Percentiles rank a stretch among this genome's conserved stretches.
phyloP scores from a whole-genome alignment of 2,329 filamentous ascomycete genomes.

The Plectosphaerella cucumerina region DNA sequence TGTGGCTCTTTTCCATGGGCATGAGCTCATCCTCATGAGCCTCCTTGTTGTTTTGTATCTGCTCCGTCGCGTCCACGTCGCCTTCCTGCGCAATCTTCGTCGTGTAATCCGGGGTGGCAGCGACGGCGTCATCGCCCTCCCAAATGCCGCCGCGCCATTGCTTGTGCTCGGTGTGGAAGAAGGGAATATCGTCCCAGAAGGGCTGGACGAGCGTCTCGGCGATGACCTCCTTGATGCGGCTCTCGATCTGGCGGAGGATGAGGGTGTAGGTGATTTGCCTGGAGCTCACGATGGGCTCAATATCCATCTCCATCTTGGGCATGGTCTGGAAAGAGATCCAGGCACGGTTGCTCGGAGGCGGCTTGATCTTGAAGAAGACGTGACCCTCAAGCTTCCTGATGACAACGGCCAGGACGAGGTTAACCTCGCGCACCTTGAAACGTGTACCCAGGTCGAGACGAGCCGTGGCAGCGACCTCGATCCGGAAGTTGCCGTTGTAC shows the following conservation, averaged over 20 bases:
- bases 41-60: constrained; percentile 27
- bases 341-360: constrained; percentile 90
- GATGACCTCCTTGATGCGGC: constrained; percentile 87
- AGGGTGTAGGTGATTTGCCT: constrained; percentile 93
- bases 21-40: constrained; percentile 27
- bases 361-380: constrained; percentile 80
- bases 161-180: constrained; percentile 76
- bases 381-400: constrained; percentile 84
- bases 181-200: constrained; percentile 95
- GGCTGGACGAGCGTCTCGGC: constrained; percentile 87
- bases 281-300: constrained; percentile 92
- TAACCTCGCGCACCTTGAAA: constrained; percentile 88
- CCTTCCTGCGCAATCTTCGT: constrained; percentile 36
- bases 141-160: constrained; percentile 83
- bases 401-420: constrained; percentile 80
- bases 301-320: constrained; percentile 89
- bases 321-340: constrained; percentile 95
- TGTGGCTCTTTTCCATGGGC: constrained; percentile 53
- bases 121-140: constrained; percentile 47
- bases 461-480: constrained; percentile 89
- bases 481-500: constrained; percentile 83
- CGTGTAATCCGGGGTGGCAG: constrained; percentile 29
- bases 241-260: constrained; percentile 90
- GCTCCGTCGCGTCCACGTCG: constrained; percentile 43
- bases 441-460: constrained; percentile 84